These are phyloP conservation scores for Candida railenensis DNA, from an alignment of 805 yeast genomes.

Conservation along the genomic window DNA sequence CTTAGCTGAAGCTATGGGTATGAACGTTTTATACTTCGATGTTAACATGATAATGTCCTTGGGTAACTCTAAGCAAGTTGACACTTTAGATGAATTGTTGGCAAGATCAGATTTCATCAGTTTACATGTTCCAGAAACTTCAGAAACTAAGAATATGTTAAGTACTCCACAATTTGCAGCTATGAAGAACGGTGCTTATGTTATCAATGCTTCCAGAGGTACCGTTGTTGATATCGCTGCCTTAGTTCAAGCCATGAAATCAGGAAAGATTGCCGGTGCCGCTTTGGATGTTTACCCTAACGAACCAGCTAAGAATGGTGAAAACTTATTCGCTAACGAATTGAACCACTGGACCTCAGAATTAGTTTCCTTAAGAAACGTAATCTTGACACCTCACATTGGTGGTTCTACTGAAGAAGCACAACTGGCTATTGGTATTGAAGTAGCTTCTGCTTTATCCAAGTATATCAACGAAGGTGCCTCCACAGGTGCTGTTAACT, in stretches of 20 bases:
- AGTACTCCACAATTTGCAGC: constrained; percentile 89
- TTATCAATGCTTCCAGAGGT: constrained; percentile 96
- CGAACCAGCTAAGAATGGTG: constrained; percentile 97
- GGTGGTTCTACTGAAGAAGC: constrained; percentile 99
- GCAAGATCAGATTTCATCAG: constrained; percentile 83
- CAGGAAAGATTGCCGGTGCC: constrained; percentile 94
- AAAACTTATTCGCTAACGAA: constrained; percentile 65
- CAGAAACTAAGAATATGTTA: constrained; percentile 88
- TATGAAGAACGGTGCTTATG: constrained; percentile 94
- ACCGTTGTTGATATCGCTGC: constrained; percentile 97
- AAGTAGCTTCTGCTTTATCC: constrained; percentile 82
- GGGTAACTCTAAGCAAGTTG: constrained; percentile 94
- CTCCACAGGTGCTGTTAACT: constrained; percentile 93
- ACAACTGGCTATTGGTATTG: constrained; percentile 95
- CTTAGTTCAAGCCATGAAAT: constrained; percentile 83
- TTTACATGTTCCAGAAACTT: constrained; percentile 90
- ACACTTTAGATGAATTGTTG: constrained; percentile 79
- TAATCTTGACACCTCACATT: constrained; percentile 93
- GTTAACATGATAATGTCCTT: constrained; percentile 89
- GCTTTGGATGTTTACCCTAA: constrained; percentile 95
- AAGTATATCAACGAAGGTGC: constrained; percentile 95
- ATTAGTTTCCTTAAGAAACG: constrained; percentile 76
- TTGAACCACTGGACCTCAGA: constrained; percentile 85
- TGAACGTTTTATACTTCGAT: constrained; percentile 94
- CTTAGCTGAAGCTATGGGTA: constrained; percentile 95